A percentile compares a stretch with the other conserved stretches of the same genome.
Evolutionary conservation across 768 basidiomycete species (phyloP).

Genomic region (Mycena venus): DNA sequence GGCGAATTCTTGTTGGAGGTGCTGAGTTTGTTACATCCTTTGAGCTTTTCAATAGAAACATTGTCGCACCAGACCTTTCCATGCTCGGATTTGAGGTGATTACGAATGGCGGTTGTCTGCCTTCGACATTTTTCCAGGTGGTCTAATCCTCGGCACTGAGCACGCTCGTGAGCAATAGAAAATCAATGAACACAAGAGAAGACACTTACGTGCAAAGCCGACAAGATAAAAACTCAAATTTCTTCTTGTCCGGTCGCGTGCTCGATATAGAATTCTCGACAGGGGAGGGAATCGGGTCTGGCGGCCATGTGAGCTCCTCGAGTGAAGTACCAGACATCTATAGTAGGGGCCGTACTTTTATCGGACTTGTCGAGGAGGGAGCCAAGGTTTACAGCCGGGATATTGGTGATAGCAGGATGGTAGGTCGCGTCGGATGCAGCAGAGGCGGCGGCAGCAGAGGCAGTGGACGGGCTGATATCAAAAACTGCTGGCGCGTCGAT

Average conservation of each 20-base stretch:
- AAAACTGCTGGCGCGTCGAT: not conserved
- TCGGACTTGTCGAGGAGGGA: not conserved
- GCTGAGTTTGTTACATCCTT: conserved; percentile 16
- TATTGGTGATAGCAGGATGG: not conserved
- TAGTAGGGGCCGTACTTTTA: not conserved
- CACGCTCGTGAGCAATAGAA: not conserved
- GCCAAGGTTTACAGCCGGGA: not conserved
- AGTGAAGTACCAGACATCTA: conserved; percentile 14
- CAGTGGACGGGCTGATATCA: not conserved
- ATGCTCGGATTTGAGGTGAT: conserved; percentile 23
- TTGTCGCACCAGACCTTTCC: conserved; percentile 17
- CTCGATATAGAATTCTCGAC: not conserved
- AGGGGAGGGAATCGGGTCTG: not conserved
- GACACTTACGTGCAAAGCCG: conserved; percentile 5
- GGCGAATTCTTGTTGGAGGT: not conserved
- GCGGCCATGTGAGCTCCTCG: not conserved
- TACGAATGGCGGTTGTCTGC: conserved; percentile 27
- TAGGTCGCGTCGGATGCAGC: not conserved
- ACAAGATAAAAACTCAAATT: not conserved
- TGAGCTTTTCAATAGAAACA: conserved; percentile 25
- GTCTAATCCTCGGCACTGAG: conserved; percentile 7
- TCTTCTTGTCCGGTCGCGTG: not conserved
- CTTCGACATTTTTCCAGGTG: conserved; percentile 33
- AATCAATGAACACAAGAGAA: not conserved
- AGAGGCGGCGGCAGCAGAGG: not conserved